These are phyloP conservation scores for Xylaria hypoxylon DNA, from an alignment of 2,329 filamentous ascomycete species.

Conservation along the genomic window DNA sequence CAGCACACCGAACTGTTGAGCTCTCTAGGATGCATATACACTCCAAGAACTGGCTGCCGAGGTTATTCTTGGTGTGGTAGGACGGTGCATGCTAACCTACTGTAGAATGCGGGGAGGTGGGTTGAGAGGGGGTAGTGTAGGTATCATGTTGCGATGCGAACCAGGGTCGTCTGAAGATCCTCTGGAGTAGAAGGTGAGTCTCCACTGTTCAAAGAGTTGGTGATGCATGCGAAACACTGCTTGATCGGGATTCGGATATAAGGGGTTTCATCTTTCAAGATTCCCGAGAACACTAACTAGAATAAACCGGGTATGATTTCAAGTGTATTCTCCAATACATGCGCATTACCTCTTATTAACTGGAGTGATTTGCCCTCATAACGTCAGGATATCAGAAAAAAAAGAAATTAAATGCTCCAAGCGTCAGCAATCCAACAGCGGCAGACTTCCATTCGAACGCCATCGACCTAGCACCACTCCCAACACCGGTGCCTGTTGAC, in stretches of 20 bases:
- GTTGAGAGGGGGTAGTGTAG: background rate
- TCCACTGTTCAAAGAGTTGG: background rate
- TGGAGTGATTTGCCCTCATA: background rate
- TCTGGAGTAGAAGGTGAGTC: background rate
- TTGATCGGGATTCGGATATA: background rate
- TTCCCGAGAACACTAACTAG: too few relatives aligned
- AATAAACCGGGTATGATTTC: background rate
- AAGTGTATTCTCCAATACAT: background rate
- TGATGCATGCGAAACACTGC: background rate
- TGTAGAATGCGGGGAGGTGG: constrained; percentile 35
- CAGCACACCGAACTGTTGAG: background rate
- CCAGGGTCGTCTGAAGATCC: background rate
- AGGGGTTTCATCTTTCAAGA: background rate
- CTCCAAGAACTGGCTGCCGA: constrained; percentile 25
- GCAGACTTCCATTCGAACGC: constrained; percentile 51
- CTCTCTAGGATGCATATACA: constrained; percentile 15
- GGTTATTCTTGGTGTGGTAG: constrained; percentile 16
- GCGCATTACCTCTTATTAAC: background rate
- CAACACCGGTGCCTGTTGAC: constrained; percentile 48
- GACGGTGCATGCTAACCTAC: constrained; percentile 1
- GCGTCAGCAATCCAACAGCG: constrained; percentile 51
- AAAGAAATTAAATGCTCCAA: constrained; percentile 47
- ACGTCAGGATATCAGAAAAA: constrained; percentile 25
- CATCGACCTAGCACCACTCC: constrained; percentile 48
- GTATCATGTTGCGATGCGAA: too few relatives aligned